A percentile compares a stretch with the other conserved stretches of the same genome.
These are phyloP conservation scores for Piloderma croceum DNA, from an alignment of 768 basidiomycete genomes.

Conservation along the genomic window DNA sequence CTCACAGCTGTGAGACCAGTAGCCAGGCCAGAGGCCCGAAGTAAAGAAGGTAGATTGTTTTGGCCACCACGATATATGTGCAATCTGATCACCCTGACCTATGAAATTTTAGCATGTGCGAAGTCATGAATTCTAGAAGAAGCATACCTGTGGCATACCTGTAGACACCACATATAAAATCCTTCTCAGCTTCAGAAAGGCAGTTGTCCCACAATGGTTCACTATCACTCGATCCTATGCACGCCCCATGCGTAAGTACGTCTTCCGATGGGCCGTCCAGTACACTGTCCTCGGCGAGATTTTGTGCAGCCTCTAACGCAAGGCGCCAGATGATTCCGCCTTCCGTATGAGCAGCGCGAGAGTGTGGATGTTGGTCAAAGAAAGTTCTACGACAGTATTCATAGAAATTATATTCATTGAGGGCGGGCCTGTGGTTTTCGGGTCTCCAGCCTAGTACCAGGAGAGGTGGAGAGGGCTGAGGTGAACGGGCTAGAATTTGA, in stretches of 20 bases:
- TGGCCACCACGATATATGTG: conserved; percentile 11
- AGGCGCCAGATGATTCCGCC: too few species aligned
- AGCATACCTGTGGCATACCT: conserved; percentile 8
- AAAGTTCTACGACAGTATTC: too few species aligned
- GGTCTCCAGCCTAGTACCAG: too few species aligned
- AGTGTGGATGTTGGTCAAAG: too few species aligned
- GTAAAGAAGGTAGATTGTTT: conserved; percentile 6
- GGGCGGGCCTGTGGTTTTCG: too few species aligned
- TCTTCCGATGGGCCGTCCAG: conserved; percentile 6
- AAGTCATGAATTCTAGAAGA: background rate
- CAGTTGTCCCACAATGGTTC: conserved; percentile 6
- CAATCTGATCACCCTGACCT: conserved; percentile 4
- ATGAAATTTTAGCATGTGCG: conserved; percentile 3
- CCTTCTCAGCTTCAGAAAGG: conserved; percentile 3
- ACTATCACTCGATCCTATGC: too few species aligned
- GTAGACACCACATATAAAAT: conserved; percentile 12
- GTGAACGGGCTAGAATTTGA: too few species aligned
- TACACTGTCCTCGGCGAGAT: conserved; percentile 2
- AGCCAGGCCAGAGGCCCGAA: conserved; percentile 9
- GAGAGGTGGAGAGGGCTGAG: too few species aligned
- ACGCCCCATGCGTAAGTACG: conserved; percentile 3
- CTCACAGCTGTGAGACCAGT: conserved; percentile 10
- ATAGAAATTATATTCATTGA: too few species aligned
- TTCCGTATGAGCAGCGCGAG: too few species aligned
- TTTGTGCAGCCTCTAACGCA: too few species aligned